Evolutionary conservation across 164 flowering plant species (phyloP).

Genomic region (Piper betle): DNA sequence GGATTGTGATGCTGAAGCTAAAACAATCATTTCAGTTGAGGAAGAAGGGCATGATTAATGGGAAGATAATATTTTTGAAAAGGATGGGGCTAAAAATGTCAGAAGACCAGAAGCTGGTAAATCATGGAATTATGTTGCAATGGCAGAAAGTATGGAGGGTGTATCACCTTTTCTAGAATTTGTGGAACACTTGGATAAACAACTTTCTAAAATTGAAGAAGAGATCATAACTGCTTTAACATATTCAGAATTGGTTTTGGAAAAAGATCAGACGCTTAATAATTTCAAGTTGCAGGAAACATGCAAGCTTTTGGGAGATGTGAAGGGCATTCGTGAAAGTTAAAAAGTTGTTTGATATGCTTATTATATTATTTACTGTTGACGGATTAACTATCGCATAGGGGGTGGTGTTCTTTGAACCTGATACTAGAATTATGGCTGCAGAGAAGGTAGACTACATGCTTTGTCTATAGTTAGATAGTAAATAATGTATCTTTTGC

Average conservation of each 20-base stretch:
- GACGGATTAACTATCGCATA: too few species aligned
- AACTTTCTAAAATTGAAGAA: conserved; percentile 41
- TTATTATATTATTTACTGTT: too few species aligned
- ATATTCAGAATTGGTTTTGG: conserved; percentile 32
- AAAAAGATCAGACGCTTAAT: conserved; percentile 27
- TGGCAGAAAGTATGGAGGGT: conserved; percentile 12
- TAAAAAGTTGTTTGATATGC: conserved; percentile 6
- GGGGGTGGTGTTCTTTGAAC: too few species aligned
- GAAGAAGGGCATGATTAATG: conserved; percentile 10
- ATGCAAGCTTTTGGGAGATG: conserved; percentile 34
- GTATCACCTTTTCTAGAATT: conserved; percentile 45
- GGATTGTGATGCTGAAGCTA: conserved; percentile 6
- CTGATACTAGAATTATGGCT: too few species aligned
- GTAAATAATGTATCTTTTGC: too few species aligned
- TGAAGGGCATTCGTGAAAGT: conserved; percentile 45
- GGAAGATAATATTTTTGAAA: conserved; percentile 1
- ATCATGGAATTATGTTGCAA: conserved; percentile 10
- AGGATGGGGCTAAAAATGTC: conserved; percentile 7
- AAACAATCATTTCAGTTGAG: conserved; percentile 1
- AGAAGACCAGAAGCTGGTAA: conserved; percentile 1
- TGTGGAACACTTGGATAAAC: conserved; percentile 42
- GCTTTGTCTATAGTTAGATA: too few species aligned
- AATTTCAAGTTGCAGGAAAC: conserved; percentile 36
- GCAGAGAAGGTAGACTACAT: too few species aligned
- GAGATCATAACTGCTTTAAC: conserved; percentile 43